Conservation (phyloP, 148 eudicot genomes). For the Polygonum aviculare region DNA sequence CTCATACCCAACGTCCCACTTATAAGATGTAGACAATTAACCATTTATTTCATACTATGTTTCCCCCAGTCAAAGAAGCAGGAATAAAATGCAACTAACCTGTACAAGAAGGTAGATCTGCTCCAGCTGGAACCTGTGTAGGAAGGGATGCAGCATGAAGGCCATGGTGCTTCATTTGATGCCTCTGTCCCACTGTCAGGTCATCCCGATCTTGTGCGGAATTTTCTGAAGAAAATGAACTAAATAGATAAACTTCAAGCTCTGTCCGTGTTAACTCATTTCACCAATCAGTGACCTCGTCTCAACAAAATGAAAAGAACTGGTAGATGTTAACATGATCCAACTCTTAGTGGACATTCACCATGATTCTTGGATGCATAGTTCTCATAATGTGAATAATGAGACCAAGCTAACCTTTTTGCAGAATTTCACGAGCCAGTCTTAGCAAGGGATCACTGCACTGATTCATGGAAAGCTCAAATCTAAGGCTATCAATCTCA, state of each 20-base stretch:
- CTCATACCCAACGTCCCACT: background rate
- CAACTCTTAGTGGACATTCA: background rate
- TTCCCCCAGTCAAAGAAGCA: background rate
- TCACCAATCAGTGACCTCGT: background rate
- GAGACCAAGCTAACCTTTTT: constrained; percentile 36
- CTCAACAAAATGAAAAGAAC: background rate
- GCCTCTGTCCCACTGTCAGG: constrained; percentile 27
- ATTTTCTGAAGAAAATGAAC: constrained; percentile 33
- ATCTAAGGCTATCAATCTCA: constrained; percentile 83
- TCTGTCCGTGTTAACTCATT: background rate
- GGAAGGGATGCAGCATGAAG: constrained; percentile 37
- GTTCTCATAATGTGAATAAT: background rate
- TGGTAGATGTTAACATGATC: background rate
- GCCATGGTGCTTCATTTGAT: constrained; percentile 33
- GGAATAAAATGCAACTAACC: constrained; percentile 26
- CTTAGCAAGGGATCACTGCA: constrained; percentile 49
- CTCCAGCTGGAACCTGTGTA: constrained; percentile 67
- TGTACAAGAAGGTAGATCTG: constrained; percentile 70
- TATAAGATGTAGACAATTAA: background rate
- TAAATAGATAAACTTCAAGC: background rate
- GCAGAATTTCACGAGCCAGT: constrained; percentile 53
- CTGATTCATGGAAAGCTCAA: constrained; percentile 79
- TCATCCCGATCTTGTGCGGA: constrained; percentile 37
- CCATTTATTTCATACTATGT: too few relatives aligned
- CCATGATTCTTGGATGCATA: background rate